Conservation (phyloP, 345 rosid genomes). For the Eucalyptus lansdowneana region DNA sequence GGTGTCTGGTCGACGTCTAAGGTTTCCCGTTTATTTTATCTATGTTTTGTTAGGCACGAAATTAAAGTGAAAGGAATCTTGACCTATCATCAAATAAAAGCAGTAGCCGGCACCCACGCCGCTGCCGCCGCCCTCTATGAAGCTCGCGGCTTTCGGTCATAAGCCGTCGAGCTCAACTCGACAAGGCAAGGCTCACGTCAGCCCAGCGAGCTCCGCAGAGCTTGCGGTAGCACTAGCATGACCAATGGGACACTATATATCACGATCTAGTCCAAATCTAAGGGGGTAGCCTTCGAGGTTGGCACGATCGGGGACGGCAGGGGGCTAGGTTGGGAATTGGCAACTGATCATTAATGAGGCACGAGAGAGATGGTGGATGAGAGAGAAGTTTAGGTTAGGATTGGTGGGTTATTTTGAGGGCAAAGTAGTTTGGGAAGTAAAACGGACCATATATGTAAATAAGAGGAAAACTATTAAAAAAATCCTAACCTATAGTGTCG, state of each 20-base stretch:
- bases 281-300: not conserved
- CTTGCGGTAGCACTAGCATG: not conserved
- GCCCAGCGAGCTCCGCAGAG: not conserved
- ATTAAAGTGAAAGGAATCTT: not conserved
- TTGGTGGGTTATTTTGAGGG: not conserved
- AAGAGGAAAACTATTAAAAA: too few species aligned
- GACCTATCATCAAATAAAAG: not conserved
- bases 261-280: not conserved
- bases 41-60: not conserved
- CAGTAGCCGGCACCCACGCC: not conserved
- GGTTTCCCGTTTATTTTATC: not conserved
- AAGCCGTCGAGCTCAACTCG: not conserved
- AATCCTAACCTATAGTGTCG: rapidly evolving
- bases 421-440: not conserved
- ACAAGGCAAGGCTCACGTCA: not conserved
- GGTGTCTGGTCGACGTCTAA: not conserved
- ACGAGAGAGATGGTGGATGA: not conserved
- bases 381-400: not conserved
- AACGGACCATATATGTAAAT: not conserved
- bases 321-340: not conserved
- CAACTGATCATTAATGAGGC: not conserved
- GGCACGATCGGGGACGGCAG: not conserved
- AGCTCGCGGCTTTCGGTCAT: not conserved
- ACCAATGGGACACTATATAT: not conserved
- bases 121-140: not conserved